Evolutionary conservation across 2,329 filamentous ascomycete species (phyloP), one percentile per base, ranked within the genome.

Genomic region (Diaporthe sp.): DNA sequence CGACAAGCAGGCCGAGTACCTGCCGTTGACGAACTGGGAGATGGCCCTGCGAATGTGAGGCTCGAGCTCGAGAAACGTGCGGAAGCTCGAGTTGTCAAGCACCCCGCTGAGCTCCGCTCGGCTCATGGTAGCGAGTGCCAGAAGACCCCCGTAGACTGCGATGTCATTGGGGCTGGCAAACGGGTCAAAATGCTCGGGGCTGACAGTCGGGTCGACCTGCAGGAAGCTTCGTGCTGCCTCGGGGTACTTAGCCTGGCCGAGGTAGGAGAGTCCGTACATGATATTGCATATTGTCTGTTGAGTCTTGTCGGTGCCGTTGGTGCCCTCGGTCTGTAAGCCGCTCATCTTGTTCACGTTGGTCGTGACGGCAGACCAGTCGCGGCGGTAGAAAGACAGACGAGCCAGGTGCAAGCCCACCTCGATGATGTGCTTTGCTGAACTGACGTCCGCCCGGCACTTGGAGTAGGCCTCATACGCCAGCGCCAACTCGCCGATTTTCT

Each of bases 31-130:
- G 85, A 98, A 99, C 82, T 95, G 93, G 10, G 91, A 91, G 79
- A 99, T 94, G 17, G 97, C 96, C 75, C 96, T 96, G 78, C 97
- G 94, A 77, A 99, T 94, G 81, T 98, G 96, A 4, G 96, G 95
- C 84, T 98, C 97, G 0, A 97, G 89, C 83, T 98, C 97, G 20
- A 99, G 90, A 82, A 97, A 98, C 61, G 90, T 92, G 71, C 97
- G 93, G 86, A 99, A 99, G 15, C 89, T 87, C 47, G 87, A 87
- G 81, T 95, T 98, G 51, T 97, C 94, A 0, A 99, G 90, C 3
- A 98, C 95, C 9, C 88, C 88, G 8, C 85, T 86, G 31, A 99
- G 88, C 77, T 95, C 92, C 10, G 88, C 87, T 65, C 97, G 92
- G 76, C 94, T 90, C 94, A 98, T 97, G 2, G 95, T 95, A 37